Evolutionary conservation across 257 asterid species (phyloP).

Genomic region (Perilla frutescens): DNA sequence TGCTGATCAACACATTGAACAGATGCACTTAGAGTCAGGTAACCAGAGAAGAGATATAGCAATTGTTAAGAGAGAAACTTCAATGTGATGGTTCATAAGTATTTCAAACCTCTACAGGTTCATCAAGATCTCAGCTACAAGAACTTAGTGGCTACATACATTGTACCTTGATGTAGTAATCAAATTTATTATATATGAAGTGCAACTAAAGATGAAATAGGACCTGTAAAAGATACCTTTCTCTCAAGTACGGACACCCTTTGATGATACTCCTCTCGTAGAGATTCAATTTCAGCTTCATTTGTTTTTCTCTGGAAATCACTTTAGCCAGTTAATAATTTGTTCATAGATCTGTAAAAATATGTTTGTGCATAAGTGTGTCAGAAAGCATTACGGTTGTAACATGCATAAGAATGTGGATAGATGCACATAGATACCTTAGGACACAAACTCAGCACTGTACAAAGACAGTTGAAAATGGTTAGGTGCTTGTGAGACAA

Average conservation of each 20-base stretch:
- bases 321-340: constrained; percentile 32
- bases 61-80: constrained; percentile 15
- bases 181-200: constrained; percentile 6
- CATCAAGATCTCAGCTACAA: constrained; percentile 8
- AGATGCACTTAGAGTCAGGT: constrained; percentile 7
- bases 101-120: constrained; percentile 15
- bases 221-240: constrained; percentile 64
- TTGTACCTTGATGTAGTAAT: background rate
- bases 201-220: constrained; percentile 39
- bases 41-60: constrained; percentile 11
- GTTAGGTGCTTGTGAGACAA: background rate
- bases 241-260: constrained; percentile 92
- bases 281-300: constrained; percentile 88
- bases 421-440: constrained; percentile 7
- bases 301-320: constrained; percentile 74
- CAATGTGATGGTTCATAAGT: background rate
- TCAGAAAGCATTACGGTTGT: constrained; percentile 17
- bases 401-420: constrained; percentile 19
- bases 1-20: constrained; percentile 23
- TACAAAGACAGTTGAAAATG: constrained; percentile 11
- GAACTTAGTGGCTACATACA: constrained; percentile 22
- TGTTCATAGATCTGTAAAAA: constrained; percentile 13
- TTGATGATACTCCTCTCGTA: constrained; percentile 94
- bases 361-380: constrained; percentile 13
- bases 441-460: constrained; percentile 16